Evolutionary conservation across 129 eudicot species (phyloP).

Genomic region (Glebionis coronaria): DNA sequence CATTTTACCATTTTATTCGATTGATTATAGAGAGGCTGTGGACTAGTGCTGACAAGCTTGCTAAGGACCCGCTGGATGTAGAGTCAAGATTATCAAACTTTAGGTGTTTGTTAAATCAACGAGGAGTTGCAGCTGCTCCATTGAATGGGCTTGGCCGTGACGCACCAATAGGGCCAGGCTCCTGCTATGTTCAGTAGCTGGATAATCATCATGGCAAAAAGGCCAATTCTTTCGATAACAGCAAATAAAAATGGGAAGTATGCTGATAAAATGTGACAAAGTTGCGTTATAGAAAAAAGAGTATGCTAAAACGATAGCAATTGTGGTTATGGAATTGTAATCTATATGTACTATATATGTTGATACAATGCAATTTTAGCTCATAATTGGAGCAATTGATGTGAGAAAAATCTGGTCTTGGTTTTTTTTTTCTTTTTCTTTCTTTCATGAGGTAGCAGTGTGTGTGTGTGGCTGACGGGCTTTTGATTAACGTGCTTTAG

Average conservation of each 20-base stretch:
- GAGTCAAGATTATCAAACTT: slow-evolving; percentile 57
- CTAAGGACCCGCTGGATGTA: slow-evolving; percentile 58
- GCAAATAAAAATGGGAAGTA: slow-evolving; percentile 10
- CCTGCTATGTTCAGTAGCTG: slow-evolving; percentile 59
- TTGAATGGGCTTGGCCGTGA: slow-evolving; percentile 58
- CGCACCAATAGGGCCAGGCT: slow-evolving; percentile 73
- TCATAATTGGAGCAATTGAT: slow-evolving; percentile 9
- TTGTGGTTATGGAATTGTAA: slow-evolving; percentile 16
- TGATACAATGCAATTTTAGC: neutral
- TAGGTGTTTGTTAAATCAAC: slow-evolving; percentile 80
- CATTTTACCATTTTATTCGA: neutral
- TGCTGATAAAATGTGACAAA: neutral
- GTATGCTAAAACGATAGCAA: neutral
- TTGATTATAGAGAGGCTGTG: slow-evolving; percentile 77
- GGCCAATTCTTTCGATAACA: slow-evolving; percentile 22
- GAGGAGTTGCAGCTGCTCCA: slow-evolving; percentile 97
- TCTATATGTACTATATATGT: neutral
- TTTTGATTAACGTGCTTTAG: too few relatives aligned
- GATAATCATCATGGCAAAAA: slow-evolving; percentile 11
- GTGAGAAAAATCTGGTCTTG: neutral
- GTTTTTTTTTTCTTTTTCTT: neutral
- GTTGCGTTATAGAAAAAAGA: slow-evolving; percentile 6
- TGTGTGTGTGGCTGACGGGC: too few relatives aligned
- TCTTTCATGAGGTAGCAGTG: too few relatives aligned
- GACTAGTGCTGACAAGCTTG: slow-evolving; percentile 56